Conservation (phyloP, 371 early-diverging fungal genomes). For the Saksenaea vasiformis region DNA sequence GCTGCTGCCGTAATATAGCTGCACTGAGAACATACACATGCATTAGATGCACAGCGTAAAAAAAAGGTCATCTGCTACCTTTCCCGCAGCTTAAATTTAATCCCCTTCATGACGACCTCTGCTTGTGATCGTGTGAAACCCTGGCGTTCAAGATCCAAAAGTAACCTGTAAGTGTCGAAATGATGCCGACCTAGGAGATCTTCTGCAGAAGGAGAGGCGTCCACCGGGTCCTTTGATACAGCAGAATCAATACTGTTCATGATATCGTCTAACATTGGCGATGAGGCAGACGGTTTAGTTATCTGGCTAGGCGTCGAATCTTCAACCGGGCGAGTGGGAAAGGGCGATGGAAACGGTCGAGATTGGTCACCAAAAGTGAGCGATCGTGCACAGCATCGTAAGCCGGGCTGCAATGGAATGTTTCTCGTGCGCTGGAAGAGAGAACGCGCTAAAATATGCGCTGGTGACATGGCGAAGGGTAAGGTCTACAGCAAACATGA, state of each 20-base stretch:
- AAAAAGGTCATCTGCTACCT: slow-evolving; percentile 28
- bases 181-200: slow-evolving; percentile 37
- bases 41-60: not conserved
- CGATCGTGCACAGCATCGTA: not conserved
- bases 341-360: slow-evolving; percentile 42
- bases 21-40: slow-evolving; percentile 11
- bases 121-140: slow-evolving; percentile 74
- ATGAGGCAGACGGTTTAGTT: not conserved
- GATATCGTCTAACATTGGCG: slow-evolving; percentile 2
- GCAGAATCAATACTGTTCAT: not conserved
- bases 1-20: slow-evolving; percentile 17
- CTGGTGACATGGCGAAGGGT: not conserved
- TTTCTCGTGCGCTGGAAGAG: not conserved
- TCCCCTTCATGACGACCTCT: slow-evolving; percentile 71
- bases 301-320: not conserved
- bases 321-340: slow-evolving; percentile 37
- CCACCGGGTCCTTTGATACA: not conserved
- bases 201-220: not conserved
- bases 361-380: slow-evolving; percentile 11
- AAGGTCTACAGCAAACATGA: not conserved
- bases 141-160: slow-evolving; percentile 59
- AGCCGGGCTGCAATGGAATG: not conserved
- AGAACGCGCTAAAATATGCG: not conserved
- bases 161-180: slow-evolving; percentile 75
- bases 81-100: slow-evolving; percentile 65